Percentiles rank a stretch among this genome's conserved stretches.
Evolutionary conservation across 257 asterid species (phyloP).

Genomic region (Scutellaria baicalensis): DNA sequence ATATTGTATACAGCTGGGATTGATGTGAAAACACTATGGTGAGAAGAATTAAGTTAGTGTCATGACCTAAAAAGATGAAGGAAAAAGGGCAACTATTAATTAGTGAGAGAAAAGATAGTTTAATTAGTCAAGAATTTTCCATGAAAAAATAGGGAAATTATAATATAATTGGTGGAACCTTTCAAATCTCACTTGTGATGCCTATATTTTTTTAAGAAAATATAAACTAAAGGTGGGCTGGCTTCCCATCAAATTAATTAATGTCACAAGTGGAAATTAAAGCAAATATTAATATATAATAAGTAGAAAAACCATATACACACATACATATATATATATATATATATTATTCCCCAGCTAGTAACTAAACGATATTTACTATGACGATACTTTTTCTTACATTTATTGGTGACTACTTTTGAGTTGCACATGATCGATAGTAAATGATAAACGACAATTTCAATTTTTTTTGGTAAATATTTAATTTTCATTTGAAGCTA

Average conservation of each 20-base stretch:
- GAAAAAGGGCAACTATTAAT: background rate
- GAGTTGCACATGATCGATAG: background rate
- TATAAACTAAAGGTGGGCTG: background rate
- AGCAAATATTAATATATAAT: background rate
- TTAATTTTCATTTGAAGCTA: too few species aligned
- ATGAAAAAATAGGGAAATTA: background rate
- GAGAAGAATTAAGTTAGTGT: background rate
- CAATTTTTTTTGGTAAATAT: too few species aligned
- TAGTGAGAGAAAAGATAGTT: background rate
- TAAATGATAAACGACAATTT: background rate
- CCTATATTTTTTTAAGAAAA: background rate
- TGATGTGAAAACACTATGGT: background rate
- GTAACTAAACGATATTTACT: background rate
- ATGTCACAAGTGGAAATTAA: background rate
- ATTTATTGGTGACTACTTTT: background rate
- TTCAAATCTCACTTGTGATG: background rate
- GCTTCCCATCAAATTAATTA: background rate
- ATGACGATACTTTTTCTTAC: background rate
- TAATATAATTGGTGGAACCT: constrained; percentile 14
- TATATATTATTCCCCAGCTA: too few species aligned
- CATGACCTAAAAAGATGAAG: too few species aligned
- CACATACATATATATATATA: too few species aligned
- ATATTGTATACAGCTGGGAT: background rate
- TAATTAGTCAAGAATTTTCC: background rate
- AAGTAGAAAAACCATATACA: too few species aligned